Evolutionary conservation across 139 green algal genomes (phyloP), one percentile per base, ranked within the genome.

Genomic region (Auxenochlorella pyrenoidosa): DNA sequence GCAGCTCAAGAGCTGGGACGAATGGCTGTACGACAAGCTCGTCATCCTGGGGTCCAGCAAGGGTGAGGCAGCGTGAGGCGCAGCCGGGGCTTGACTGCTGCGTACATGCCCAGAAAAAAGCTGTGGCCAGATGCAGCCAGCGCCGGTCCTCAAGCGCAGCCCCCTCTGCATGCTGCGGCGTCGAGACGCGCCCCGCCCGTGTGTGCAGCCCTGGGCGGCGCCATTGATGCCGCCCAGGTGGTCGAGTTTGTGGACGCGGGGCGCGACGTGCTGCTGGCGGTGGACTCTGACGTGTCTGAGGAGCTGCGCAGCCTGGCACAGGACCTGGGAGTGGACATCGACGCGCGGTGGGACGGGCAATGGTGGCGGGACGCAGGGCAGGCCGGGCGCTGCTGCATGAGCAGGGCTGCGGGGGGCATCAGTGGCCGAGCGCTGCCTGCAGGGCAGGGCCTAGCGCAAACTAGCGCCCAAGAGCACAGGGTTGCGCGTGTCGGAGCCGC

Each of bases 221-320:
- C 85, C 3, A 66, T 98, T 5, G 91, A 95, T 77, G 80, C 90
- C 19, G 78, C 84, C 1, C 86, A 79, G 2, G 88, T 98, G n/a
- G 75, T 97, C 8, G 94, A 98, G 28, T 99, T 99, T 86, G 89
- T 98, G 2, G 96, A 99, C 60, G 89, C 77, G 30, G 96, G 96
- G 6, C 91, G 91, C 60, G 93, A 98, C 76, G 38, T 98, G 28
- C 54, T 99, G 2, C n/a, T 99, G 21, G 94, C 93, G 34, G 88
- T 92, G 26, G 93, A 90, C 87, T 85, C 89, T 21, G 75, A 88
- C 8, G 89, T 89, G 4, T 96, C 92, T 24, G 93, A 96, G 66
- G 83, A 90, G 58, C 32, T 90, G 60, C 75, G 84, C 32, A 91
- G 90, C 28, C 90, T 98, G 26, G 92, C 92, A 0, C 65, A 88